These are phyloP conservation scores for Rhizopogon roseolus DNA, from an alignment of 768 basidiomycete species.

Conservation along the genomic window DNA sequence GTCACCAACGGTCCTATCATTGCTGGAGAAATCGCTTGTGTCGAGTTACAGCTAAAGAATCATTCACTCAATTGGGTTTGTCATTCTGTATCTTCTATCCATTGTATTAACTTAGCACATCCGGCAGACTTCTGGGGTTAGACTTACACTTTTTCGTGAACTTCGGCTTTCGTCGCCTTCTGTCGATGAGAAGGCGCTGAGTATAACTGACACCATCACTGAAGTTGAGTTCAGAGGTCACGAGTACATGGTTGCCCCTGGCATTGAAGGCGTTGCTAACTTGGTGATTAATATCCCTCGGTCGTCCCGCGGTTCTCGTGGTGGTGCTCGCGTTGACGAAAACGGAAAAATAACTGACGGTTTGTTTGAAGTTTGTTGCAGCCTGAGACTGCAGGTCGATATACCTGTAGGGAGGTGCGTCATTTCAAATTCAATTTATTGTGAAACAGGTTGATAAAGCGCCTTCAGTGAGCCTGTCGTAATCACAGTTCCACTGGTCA, in stretches of 20 bases:
- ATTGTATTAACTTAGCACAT: background rate
- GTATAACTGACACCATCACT: conserved; percentile 63
- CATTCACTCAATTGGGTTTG: conserved; percentile 73
- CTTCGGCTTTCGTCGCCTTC: conserved; percentile 48
- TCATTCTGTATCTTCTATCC: background rate
- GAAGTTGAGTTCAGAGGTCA: conserved; percentile 68
- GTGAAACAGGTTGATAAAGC: conserved; percentile 7
- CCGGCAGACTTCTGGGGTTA: conserved; percentile 61
- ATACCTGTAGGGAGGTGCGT: conserved; percentile 66
- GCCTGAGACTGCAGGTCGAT: conserved; percentile 56
- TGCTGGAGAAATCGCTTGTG: conserved; percentile 64
- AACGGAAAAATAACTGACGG: conserved; percentile 39
- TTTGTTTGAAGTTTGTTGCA: conserved; percentile 67
- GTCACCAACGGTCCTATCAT: conserved; percentile 60
- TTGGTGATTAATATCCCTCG: conserved; percentile 78
- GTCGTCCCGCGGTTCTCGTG: conserved; percentile 57
- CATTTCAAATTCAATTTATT: conserved; percentile 3
- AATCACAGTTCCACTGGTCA: conserved; percentile 56
- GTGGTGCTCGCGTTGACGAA: conserved; percentile 55
- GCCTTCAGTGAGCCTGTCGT: conserved; percentile 61
- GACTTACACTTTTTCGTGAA: conserved; percentile 54
- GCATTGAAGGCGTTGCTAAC: conserved; percentile 72
- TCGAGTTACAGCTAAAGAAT: conserved; percentile 79
- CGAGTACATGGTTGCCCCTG: conserved; percentile 72
- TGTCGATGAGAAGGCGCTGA: conserved; percentile 43